These are phyloP conservation scores for Lepidium didymum DNA, from an alignment of 345 rosid genomes.

Conservation along the genomic window DNA sequence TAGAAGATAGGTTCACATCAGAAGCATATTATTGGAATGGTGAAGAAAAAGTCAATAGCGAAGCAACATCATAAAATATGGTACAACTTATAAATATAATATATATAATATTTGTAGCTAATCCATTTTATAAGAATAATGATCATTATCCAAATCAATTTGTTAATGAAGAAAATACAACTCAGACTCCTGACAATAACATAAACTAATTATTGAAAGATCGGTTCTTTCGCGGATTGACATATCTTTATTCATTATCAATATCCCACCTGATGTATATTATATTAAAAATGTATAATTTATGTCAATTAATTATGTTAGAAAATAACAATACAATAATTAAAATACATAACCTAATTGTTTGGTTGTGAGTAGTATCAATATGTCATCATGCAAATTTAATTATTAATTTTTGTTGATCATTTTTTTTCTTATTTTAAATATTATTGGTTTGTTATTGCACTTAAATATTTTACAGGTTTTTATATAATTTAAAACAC, in stretches of 20 bases:
- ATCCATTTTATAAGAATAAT: background rate
- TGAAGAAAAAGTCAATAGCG: conserved; percentile 31
- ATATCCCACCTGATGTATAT: conserved; percentile 16
- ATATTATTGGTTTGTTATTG: background rate
- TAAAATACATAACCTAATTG: too few species aligned
- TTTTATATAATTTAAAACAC: background rate
- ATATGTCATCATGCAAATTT: too few species aligned
- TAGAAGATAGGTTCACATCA: conserved; percentile 27
- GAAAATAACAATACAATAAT: background rate
- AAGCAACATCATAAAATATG: conserved; percentile 20
- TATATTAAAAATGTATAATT: background rate
- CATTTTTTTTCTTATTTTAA: background rate
- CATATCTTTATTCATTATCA: background rate
- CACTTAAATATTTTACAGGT: background rate
- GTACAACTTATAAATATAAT: background rate
- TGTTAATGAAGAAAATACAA: conserved; percentile 10
- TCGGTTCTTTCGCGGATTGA: conserved; percentile 20
- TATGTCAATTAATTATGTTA: background rate
- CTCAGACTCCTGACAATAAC: conserved; percentile 18
- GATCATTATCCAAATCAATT: conserved; percentile 5
- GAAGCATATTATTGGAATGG: conserved; percentile 16
- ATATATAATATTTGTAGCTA: background rate
- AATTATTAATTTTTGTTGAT: background rate
- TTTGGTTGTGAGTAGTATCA: too few species aligned
- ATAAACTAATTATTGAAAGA: background rate